Conservation (phyloP, 306 rosid species). For the barrel medic (Medicago truncatula) region DNA sequence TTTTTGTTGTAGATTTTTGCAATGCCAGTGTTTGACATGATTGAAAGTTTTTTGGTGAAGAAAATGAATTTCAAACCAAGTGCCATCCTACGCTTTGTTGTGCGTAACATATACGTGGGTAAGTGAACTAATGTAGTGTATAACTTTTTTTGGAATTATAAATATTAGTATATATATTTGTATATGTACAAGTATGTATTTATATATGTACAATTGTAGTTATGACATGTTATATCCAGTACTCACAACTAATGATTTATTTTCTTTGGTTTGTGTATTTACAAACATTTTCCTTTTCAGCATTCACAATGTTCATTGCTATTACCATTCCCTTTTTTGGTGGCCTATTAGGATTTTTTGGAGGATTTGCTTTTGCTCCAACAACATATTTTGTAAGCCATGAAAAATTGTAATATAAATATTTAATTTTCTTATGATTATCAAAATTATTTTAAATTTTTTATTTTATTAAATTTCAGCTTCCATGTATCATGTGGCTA, state of each 20-base stretch:
- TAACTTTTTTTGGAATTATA: background rate
- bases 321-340: background rate
- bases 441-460: background rate
- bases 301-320: background rate
- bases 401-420: background rate
- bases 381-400: conserved; percentile 2
- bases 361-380: conserved; percentile 17
- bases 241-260: background rate
- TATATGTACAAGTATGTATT: background rate
- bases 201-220: background rate
- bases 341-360: background rate
- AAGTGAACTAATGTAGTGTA: conserved; percentile 33
- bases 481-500: conserved; percentile 89
- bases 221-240: background rate
- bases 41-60: conserved; percentile 72
- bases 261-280: background rate
- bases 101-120: conserved; percentile 75
- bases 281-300: background rate
- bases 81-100: conserved; percentile 60
- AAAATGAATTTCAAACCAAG: conserved; percentile 62
- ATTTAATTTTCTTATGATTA: background rate
- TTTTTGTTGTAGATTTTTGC: conserved; percentile 62
- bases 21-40: conserved; percentile 93
- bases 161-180: background rate
- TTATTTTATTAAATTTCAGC: conserved; percentile 54